Evolutionary conservation across 805 yeast genomes (phyloP), one percentile per base, ranked within the genome.

Genomic region (Kuraishia floccosa): DNA sequence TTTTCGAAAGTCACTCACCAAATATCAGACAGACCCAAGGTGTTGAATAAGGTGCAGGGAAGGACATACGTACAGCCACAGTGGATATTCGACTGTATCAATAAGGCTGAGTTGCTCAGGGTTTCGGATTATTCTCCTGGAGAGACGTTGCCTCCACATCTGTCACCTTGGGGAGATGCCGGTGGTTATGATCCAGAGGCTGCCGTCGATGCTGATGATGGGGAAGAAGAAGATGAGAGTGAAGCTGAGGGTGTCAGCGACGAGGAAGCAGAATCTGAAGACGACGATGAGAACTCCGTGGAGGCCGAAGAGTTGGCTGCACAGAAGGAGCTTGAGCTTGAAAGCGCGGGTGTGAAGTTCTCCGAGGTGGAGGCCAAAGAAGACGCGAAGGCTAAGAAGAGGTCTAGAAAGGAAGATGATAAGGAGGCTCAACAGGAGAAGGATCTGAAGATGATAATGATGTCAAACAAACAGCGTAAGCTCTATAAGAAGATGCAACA

Each of bases 81-180:
- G 64, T 91, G 98, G 98, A 66, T 91, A 19, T 87, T 91, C 53
- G 98, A 91, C 54, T 77, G 80, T 47, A 61, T 91, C 37, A 91
- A 91, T 62, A 79, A 80, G 57, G 70, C 73, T 30, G 64, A 70
- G 36, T 64, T 91, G 37, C 63, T 81, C 36, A 73, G 91, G 13
- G 95, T 84, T 15, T 76, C 78, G 33, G 67, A 66, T 33, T 91
- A 91, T 50, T 81, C 93, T 27, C 95, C 96, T 4, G 98, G 98
- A 34, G 96, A 89, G 59, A 63, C 84, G 4, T 65, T 91, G 40
- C 98, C 98, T 27, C 96, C 98, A 23, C 98, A 91, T 57, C 65
- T 91, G 47, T 83, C 95, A 31, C 98, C 98, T 63, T 91, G 98
- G 97, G 97, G 97, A 44, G 98, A 91, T 60, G 71, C 87, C 29